These are phyloP conservation scores for Backusella sp. DNA, from an alignment of 192 early-diverging fungal species.

Conservation along the genomic window DNA sequence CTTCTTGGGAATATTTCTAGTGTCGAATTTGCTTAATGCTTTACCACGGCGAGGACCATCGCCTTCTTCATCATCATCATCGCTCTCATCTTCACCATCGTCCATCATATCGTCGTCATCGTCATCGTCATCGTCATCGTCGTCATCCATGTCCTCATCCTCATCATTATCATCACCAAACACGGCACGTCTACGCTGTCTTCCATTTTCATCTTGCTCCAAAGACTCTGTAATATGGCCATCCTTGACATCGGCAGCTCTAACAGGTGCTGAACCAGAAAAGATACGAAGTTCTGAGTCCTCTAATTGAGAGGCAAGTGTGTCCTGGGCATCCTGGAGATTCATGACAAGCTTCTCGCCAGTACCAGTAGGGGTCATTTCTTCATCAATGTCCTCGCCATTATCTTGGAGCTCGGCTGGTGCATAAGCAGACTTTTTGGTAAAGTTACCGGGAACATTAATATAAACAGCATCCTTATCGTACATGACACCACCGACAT, in stretches of 20 bases:
- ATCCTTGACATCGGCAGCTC: constrained; percentile 43
- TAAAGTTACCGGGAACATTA: constrained; percentile 86
- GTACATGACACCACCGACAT: constrained; percentile 97
- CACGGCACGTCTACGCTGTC: constrained; percentile 58
- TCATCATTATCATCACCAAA: constrained; percentile 59
- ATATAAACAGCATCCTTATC: constrained; percentile 99
- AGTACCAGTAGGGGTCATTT: constrained; percentile 33
- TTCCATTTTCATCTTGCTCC: constrained; percentile 39
- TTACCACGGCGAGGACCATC: constrained; percentile 40
- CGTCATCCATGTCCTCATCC: constrained; percentile 45
- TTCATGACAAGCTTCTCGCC: constrained; percentile 94
- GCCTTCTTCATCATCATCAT: constrained; percentile 51
- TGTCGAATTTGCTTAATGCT: constrained; percentile 35
- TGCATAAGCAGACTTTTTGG: constrained; percentile 51
- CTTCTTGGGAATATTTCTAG: constrained; percentile 39
- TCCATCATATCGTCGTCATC: constrained; percentile 34
- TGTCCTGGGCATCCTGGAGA: constrained; percentile 81
- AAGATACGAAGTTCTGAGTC: constrained; percentile 71
- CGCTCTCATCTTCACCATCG: constrained; percentile 35
- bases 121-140: constrained; percentile 40
- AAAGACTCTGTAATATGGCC: constrained; percentile 30
- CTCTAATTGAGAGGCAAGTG: constrained; percentile 69
- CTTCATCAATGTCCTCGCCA: constrained; percentile 36
- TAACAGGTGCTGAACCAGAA: constrained; percentile 57
- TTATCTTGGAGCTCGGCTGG: constrained; percentile 40